Percentiles rank a stretch among this genome's conserved stretches.
phyloP scores from a whole-genome alignment of 2,329 filamentous ascomycete species.

The Penicillium aurantiogriseum region DNA sequence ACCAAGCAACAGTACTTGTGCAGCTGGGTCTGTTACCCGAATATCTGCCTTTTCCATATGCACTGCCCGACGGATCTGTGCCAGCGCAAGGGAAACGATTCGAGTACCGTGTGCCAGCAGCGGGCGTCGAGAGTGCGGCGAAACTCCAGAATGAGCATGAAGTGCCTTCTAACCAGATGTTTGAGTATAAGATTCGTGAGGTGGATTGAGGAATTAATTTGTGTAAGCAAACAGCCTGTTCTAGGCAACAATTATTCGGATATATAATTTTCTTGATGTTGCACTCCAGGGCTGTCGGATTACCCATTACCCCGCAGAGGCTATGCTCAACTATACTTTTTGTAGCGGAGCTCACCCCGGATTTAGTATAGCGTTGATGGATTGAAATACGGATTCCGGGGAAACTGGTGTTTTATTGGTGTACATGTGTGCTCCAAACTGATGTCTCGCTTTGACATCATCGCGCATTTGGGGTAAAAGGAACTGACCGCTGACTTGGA shows the following conservation, averaged over 20 bases:
- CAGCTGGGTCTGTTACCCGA: constrained; percentile 65
- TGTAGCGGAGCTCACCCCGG: neutral
- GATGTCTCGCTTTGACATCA: too few relatives aligned
- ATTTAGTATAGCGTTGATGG: neutral
- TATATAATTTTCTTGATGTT: neutral
- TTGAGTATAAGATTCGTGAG: constrained; percentile 38
- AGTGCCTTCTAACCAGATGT: constrained; percentile 58
- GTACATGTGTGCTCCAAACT: neutral
- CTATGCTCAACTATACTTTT: neutral
- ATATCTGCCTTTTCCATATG: constrained; percentile 63
- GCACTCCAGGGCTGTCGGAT: neutral
- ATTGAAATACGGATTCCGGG: neutral
- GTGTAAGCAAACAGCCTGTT: neutral
- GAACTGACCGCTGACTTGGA: too few relatives aligned
- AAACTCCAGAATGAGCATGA: constrained; percentile 54
- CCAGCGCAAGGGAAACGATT: constrained; percentile 44
- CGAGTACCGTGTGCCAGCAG: constrained; percentile 63
- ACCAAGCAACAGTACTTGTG: constrained; percentile 61
- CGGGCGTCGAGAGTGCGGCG: constrained; percentile 53
- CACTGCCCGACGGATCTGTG: constrained; percentile 42
- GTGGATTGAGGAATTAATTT: constrained; percentile 15
- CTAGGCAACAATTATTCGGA: neutral
- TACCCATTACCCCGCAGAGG: neutral
- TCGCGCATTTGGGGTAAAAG: too few relatives aligned
- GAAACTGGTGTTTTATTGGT: neutral